phyloP scores from a whole-genome alignment of 1,284 basidiomycete genomes.

The Fomes fomentarius region DNA sequence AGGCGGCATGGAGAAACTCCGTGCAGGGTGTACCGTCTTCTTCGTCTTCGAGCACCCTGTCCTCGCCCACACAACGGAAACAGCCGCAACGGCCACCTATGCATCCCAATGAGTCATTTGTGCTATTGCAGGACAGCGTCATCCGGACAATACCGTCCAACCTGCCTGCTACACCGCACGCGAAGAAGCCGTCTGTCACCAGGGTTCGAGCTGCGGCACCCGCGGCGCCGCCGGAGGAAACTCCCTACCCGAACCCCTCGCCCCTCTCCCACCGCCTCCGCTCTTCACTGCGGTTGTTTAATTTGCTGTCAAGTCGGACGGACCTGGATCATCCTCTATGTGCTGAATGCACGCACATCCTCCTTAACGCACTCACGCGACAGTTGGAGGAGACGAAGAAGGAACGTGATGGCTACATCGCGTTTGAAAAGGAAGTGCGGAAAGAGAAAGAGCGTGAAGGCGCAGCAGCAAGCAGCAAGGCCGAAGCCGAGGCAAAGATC shows the following conservation, averaged over 20 bases:
- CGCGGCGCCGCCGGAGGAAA: constrained; percentile 35
- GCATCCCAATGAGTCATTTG: constrained; percentile 83
- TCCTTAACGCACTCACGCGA: constrained; percentile 77
- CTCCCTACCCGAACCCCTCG: constrained; percentile 62
- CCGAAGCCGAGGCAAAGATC: constrained; percentile 72
- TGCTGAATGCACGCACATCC: constrained; percentile 87
- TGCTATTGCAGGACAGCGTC: constrained; percentile 84
- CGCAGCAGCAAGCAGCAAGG: constrained; percentile 54
- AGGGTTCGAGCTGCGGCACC: constrained; percentile 31
- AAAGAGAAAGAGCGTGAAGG: constrained; percentile 73
- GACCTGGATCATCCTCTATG: constrained; percentile 96
- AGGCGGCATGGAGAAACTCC: constrained; percentile 63
- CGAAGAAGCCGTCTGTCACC: constrained; percentile 43
- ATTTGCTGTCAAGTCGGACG: constrained; percentile 78
- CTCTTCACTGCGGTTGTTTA: constrained; percentile 75
- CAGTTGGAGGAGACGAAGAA: constrained; percentile 90
- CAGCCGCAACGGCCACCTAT: constrained; percentile 53
- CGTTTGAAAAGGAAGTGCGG: constrained; percentile 86
- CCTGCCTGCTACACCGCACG: constrained; percentile 39
- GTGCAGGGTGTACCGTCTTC: constrained; percentile 35
- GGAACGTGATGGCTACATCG: constrained; percentile 91
- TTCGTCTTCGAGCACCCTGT: constrained; percentile 40
- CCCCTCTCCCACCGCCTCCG: constrained; percentile 81
- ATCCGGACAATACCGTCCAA: constrained; percentile 63
- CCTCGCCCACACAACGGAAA: constrained; percentile 55